These are phyloP conservation scores for Chlorella sp. DNA, from an alignment of 139 green algal species.

Conservation along the genomic window DNA sequence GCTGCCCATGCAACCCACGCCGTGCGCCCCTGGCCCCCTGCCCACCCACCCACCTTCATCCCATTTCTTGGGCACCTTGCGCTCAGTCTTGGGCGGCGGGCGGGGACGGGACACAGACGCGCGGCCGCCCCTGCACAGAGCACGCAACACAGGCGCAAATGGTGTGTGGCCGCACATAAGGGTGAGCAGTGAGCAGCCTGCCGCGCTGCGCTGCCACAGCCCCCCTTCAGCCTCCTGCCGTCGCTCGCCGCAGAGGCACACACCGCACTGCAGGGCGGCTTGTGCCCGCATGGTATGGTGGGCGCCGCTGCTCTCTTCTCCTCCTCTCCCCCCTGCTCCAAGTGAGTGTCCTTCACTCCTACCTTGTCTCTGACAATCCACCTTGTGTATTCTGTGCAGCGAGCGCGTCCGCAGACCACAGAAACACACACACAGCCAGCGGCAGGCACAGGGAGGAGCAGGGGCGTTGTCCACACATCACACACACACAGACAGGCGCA, in stretches of 20 bases:
- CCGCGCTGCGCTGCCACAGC: not conserved
- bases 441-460: too few relatives aligned
- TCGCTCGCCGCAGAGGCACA: not conserved
- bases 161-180: not conserved
- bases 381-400: too few relatives aligned
- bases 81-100: constrained; percentile 6
- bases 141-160: too few relatives aligned
- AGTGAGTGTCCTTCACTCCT: too few relatives aligned
- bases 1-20: not conserved
- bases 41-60: constrained; percentile 54
- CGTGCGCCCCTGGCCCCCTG: too few relatives aligned
- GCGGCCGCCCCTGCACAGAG: not conserved
- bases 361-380: too few relatives aligned
- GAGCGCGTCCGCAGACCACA: too few relatives aligned
- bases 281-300: not conserved
- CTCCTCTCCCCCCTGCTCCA: too few relatives aligned
- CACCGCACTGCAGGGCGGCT: not conserved
- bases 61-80: constrained; percentile 55
- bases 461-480: too few relatives aligned
- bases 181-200: not conserved
- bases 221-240: not conserved
- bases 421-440: too few relatives aligned
- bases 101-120: constrained; percentile 1
- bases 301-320: too few relatives aligned
- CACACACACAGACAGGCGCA: too few relatives aligned